These are phyloP conservation scores for Trametes maxima DNA, from an alignment of 768 basidiomycete genomes.

Conservation along the genomic window DNA sequence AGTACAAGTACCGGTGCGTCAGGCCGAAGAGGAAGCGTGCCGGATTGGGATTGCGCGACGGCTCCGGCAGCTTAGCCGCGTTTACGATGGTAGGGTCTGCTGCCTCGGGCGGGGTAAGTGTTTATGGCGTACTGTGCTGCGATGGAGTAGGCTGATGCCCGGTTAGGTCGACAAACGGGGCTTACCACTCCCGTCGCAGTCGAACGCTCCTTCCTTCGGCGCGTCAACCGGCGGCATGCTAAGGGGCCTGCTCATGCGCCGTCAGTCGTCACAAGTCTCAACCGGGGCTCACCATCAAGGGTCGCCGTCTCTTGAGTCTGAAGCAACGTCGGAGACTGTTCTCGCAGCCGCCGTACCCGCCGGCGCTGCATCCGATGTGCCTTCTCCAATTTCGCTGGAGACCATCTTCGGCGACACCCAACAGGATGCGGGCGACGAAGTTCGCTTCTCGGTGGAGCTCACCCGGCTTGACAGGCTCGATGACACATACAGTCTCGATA, in stretches of 20 bases:
- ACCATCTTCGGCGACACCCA: conserved; percentile 77
- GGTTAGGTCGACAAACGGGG: conserved; percentile 86
- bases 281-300: conserved; percentile 30
- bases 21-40: conserved; percentile 74
- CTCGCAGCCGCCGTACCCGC: conserved; percentile 24
- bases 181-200: conserved; percentile 78
- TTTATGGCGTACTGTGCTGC: neutral
- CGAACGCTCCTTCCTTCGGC: conserved; percentile 51
- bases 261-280: conserved; percentile 86
- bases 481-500: conserved; percentile 90
- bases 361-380: conserved; percentile 11
- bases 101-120: conserved; percentile 82
- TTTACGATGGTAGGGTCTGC: conserved; percentile 81
- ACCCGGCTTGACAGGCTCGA: conserved; percentile 88
- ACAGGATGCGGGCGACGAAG: conserved; percentile 92
- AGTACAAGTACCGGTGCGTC: conserved; percentile 88
- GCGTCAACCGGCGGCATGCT: conserved; percentile 74
- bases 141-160: conserved; percentile 12
- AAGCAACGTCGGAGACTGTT: conserved; percentile 29
- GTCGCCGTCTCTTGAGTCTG: conserved; percentile 25
- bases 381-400: conserved; percentile 44
- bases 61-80: conserved; percentile 58
- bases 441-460: conserved; percentile 93
- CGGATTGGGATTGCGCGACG: conserved; percentile 47
- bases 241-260: conserved; percentile 84